Percentiles rank a stretch among this genome's conserved stretches.
Conservation (phyloP, 1,139 yeast species). For the Geotrichum bryndzae region DNA sequence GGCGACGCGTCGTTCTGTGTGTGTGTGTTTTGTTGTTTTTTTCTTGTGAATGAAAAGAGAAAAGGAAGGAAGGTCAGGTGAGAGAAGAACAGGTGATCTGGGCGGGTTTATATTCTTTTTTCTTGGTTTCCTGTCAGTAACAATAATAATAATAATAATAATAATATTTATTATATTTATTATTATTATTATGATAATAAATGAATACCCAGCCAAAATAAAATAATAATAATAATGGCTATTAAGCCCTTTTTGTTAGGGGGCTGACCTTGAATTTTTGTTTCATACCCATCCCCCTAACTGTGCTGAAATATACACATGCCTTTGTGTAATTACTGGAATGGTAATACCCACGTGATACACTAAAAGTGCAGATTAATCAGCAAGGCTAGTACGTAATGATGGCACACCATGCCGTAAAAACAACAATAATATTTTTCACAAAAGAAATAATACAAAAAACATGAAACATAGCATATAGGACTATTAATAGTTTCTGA, state of each 20-base stretch:
- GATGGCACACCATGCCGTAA: neutral
- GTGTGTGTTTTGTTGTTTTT: neutral
- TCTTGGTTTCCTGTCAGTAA: neutral
- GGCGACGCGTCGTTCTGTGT: neutral
- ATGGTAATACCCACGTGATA: neutral
- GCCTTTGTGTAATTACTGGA: neutral
- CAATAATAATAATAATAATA: no score
- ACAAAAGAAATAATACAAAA: no score
- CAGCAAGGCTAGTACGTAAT: neutral
- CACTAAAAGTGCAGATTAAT: neutral
- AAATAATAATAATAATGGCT: no score
- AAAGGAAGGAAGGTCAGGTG: neutral
- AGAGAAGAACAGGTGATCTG: neutral
- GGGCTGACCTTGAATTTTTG: no score
- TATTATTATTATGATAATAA: no score
- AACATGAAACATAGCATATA: no score
- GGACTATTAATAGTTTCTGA: no score
- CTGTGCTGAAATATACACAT: neutral
- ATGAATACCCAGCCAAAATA: no score
- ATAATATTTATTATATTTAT: no score
- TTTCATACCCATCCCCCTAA: neutral
- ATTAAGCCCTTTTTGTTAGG: no score
- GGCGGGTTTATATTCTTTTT: neutral
- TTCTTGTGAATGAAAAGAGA: neutral
- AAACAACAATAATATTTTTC: neutral